Conservation (phyloP, 371 early-diverging fungal species). For the Dinochytrium kinnereticum region DNA sequence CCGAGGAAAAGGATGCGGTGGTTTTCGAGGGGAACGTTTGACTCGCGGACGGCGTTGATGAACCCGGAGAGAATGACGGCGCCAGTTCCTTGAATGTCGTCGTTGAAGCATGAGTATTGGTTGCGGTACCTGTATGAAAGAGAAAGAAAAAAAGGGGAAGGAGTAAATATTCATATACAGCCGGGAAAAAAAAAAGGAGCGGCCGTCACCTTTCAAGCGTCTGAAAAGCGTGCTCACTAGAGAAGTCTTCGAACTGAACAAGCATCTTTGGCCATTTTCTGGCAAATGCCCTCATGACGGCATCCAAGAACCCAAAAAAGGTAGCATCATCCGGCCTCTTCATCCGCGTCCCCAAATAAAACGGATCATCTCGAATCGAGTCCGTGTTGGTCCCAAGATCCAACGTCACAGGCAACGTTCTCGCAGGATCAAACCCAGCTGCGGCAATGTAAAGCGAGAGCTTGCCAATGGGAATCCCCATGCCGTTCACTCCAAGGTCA, state of each 20-base stretch:
- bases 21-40: slow-evolving; percentile 64
- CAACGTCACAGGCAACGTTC: slow-evolving; percentile 85
- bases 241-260: slow-evolving; percentile 94
- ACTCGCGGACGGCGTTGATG: slow-evolving; percentile 79
- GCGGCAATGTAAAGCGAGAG: slow-evolving; percentile 86
- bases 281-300: slow-evolving; percentile 74
- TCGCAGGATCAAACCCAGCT: slow-evolving; percentile 85
- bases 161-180: slow-evolving; percentile 76
- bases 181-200: slow-evolving; percentile 67
- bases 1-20: slow-evolving; percentile 90
- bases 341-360: slow-evolving; percentile 82
- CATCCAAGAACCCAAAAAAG: slow-evolving; percentile 82
- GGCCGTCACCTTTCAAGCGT: slow-evolving; percentile 39
- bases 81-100: slow-evolving; percentile 86
- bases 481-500: slow-evolving; percentile 88
- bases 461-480: slow-evolving; percentile 93
- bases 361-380: slow-evolving; percentile 75
- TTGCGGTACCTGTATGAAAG: slow-evolving; percentile 50
- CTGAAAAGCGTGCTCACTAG: slow-evolving; percentile 73
- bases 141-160: background rate
- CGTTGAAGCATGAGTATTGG: slow-evolving; percentile 76
- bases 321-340: slow-evolving; percentile 71
- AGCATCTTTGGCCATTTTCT: slow-evolving; percentile 75
- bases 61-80: slow-evolving; percentile 90
- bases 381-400: slow-evolving; percentile 91